Percentiles rank a stretch among this genome's conserved stretches.
These are phyloP conservation scores for Pyrus betulifolia DNA, from an alignment of 306 rosid species.

Conservation along the genomic window DNA sequence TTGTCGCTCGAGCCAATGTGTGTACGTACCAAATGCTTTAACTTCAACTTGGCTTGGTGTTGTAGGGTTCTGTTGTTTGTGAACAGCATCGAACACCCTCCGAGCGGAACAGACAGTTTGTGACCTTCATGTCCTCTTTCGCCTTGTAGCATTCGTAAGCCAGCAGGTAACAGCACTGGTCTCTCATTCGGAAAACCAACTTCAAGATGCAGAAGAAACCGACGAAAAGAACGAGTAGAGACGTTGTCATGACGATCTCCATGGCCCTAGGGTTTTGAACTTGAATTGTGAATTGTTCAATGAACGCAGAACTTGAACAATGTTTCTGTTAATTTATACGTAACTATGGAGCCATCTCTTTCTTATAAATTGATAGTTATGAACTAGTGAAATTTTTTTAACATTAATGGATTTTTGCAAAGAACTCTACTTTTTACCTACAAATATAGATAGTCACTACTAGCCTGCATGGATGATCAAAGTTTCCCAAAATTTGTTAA, in stretches of 20 bases:
- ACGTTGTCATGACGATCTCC: conserved; percentile 25
- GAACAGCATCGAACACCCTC: conserved; percentile 70
- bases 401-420: not conserved
- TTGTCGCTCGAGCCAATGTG: conserved; percentile 65
- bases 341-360: not conserved
- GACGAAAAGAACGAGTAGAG: conserved; percentile 25
- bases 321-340: not conserved
- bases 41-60: conserved; percentile 45
- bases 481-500: not conserved
- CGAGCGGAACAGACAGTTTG: conserved; percentile 79
- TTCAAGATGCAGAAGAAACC: conserved; percentile 23
- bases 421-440: not conserved
- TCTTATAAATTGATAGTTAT: not conserved
- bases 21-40: conserved; percentile 57
- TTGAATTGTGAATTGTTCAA: not conserved
- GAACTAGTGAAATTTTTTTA: not conserved
- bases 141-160: conserved; percentile 72
- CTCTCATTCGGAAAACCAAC: conserved; percentile 34
- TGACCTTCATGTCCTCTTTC: conserved; percentile 46
- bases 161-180: conserved; percentile 54
- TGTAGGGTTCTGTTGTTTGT: conserved; percentile 42
- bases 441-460: not conserved
- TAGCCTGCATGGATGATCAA: not conserved
- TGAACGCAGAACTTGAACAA: not conserved
- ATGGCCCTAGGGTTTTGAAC: conserved; percentile 12